Evolutionary conservation across 2,329 filamentous ascomycete genomes (phyloP).

Genomic region (Stagonosporopsis chrysanthemi): DNA sequence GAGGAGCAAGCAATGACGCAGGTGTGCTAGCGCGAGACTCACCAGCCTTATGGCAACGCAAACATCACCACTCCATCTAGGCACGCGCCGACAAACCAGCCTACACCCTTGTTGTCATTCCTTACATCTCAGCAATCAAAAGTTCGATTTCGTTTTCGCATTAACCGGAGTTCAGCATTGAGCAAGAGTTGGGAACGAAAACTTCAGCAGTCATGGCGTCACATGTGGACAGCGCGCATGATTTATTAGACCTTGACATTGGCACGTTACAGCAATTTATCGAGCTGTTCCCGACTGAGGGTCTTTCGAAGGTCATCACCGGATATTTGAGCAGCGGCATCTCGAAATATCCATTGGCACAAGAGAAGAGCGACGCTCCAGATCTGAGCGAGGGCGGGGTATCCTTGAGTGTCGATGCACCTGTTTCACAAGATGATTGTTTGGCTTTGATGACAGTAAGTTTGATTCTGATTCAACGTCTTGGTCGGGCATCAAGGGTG

Average conservation of each 20-base stretch:
- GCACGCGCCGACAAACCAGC: conserved; percentile 1
- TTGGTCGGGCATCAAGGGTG: neutral
- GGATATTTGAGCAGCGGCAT: conserved; percentile 83
- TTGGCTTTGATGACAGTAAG: conserved; percentile 74
- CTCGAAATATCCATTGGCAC: conserved; percentile 75
- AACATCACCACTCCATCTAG: conserved; percentile 27
- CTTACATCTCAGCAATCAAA: neutral
- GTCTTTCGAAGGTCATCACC: conserved; percentile 80
- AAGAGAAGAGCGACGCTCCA: conserved; percentile 42
- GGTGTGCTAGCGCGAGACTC: conserved; percentile 29
- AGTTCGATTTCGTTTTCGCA: conserved; percentile 2
- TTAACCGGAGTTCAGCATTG: conserved; percentile 7
- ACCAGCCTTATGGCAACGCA: conserved; percentile 40
- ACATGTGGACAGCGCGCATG: conserved; percentile 47
- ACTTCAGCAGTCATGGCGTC: conserved; percentile 40
- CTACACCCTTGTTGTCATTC: conserved; percentile 7
- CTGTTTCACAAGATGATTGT: conserved; percentile 77
- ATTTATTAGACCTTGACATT: conserved; percentile 72
- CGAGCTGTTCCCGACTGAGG: conserved; percentile 81
- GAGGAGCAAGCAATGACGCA: conserved; percentile 34
- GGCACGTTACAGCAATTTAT: conserved; percentile 82
- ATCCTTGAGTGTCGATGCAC: conserved; percentile 57
- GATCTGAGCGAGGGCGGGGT: conserved; percentile 57
- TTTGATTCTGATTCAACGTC: neutral
- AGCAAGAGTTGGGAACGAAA: conserved; percentile 6